Evolutionary conservation across 2,329 filamentous ascomycete genomes (phyloP), one percentile per base, ranked within the genome.

Genomic region (Cercospora brassicicola): DNA sequence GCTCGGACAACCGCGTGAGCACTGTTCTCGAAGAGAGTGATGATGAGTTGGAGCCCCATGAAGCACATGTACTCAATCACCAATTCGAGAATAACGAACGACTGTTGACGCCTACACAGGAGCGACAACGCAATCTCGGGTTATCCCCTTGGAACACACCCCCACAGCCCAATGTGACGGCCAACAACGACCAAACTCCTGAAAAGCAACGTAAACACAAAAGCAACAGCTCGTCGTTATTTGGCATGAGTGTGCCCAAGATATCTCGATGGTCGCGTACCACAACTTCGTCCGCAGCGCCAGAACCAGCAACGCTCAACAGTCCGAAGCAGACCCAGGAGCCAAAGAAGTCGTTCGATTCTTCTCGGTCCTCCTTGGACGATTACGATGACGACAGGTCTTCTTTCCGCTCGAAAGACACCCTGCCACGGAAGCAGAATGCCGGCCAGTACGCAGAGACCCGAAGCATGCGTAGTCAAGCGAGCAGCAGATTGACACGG

Each of bases 221-320:
- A 79, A 94, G 92, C 0, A 91, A 87, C 76, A 89, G 89, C 67
- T 95, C 93, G 0, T 92, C 91, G 0, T 84, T 89, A 84, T 91
- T 96, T 65, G 81, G 81, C 59, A 73, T 67, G 31, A 68, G 68
- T 13, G 80, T 82, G 69, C 93, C 94, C 26, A 97, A 96, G 82
- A 94, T 97, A 70, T 98, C 95, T 5, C 88, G 95, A 53, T 99
- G 95, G 95, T 98, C 94, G 0, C 95, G 96, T 81, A 98, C 94
- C 2, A 99, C 95, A 0, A 88, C 94, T 3, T 97, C 93, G 0
- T 96, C 93, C 69, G 89, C 93, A 53, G 90, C 92, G 15, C 76
- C 76, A 2, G 76, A 78, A 64, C 71, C 69, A 9, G 71, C 72
- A 4, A 67, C 69, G 7, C 63, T 77, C 18, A 76, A 78, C 42